Conservation (phyloP, 257 asterid species). For the Solanum pimpinellifolium region DNA sequence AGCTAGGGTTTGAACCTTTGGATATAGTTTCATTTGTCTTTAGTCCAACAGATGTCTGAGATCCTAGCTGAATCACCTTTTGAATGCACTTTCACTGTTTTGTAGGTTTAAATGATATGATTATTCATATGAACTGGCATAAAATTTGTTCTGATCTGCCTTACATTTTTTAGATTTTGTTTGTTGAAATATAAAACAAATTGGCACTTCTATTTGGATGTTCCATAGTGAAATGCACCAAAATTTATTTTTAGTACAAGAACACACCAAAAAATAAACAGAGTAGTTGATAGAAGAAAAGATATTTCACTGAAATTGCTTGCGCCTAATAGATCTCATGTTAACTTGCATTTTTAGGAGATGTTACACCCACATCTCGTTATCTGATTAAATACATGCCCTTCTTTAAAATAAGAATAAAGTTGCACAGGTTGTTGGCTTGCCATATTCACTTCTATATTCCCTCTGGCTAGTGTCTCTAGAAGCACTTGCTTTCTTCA, state of each 20-base stretch:
- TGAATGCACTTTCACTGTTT: background rate
- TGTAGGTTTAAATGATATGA: background rate
- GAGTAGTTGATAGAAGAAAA: background rate
- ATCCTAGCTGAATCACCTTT: background rate
- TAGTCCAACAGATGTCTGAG: background rate
- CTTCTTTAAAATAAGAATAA: background rate
- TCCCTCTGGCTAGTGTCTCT: background rate
- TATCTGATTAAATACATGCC: background rate
- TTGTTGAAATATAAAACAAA: background rate
- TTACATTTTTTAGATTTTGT: background rate
- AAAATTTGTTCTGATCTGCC: background rate
- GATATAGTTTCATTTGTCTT: background rate
- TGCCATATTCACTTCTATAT: background rate
- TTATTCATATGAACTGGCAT: background rate
- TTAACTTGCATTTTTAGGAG: background rate
- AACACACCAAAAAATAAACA: background rate
- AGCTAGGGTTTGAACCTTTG: background rate
- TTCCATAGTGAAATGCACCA: background rate
- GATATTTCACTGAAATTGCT: background rate
- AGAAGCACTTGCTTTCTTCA: background rate
- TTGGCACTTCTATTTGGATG: background rate
- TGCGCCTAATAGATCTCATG: background rate
- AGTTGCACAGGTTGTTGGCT: background rate
- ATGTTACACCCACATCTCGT: background rate
- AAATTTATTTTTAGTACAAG: background rate